These are phyloP conservation scores for Leucocoprinus gongylophorus DNA, from an alignment of 1,284 basidiomycete species.

Conservation along the genomic window DNA sequence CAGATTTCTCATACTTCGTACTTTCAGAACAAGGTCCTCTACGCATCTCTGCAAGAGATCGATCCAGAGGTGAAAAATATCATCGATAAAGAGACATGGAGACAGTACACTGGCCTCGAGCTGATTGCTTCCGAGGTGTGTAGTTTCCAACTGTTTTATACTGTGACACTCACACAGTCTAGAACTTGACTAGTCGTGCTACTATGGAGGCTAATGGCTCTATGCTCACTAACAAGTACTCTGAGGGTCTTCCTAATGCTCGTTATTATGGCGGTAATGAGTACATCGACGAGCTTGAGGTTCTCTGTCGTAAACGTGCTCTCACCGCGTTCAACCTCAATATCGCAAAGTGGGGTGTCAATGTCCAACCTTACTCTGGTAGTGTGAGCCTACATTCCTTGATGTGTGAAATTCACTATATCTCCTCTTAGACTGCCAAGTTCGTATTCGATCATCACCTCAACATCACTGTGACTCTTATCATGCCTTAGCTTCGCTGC, in stretches of 20 bases:
- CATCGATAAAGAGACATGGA: conserved; percentile 99
- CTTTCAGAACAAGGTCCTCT: conserved; percentile 83
- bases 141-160: conserved; percentile 9
- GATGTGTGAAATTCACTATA: background rate
- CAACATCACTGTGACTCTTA: conserved; percentile 12
- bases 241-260: conserved; percentile 89
- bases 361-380: conserved; percentile 99
- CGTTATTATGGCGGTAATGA: conserved; percentile 99
- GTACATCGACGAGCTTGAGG: conserved; percentile 95
- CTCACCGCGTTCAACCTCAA: conserved; percentile 96
- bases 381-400: conserved; percentile 46
- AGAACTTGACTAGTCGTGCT: conserved; percentile 92
- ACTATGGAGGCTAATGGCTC: conserved; percentile 99
- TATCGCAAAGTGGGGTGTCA: conserved; percentile 93
- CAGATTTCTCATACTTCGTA: conserved; percentile 9
- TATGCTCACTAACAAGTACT: conserved; percentile 98
- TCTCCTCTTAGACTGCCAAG: conserved; percentile 66
- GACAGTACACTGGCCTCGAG: conserved; percentile 96
- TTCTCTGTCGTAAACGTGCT: conserved; percentile 92
- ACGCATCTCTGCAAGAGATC: conserved; percentile 79
- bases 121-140: conserved; percentile 89
- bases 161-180: conserved; percentile 11
- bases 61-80: conserved; percentile 96
- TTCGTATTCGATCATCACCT: conserved; percentile 29
- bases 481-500: conserved; percentile 77